Conservation (phyloP, 176 grass and related monocot species). For the Ensete glaucum region DNA sequence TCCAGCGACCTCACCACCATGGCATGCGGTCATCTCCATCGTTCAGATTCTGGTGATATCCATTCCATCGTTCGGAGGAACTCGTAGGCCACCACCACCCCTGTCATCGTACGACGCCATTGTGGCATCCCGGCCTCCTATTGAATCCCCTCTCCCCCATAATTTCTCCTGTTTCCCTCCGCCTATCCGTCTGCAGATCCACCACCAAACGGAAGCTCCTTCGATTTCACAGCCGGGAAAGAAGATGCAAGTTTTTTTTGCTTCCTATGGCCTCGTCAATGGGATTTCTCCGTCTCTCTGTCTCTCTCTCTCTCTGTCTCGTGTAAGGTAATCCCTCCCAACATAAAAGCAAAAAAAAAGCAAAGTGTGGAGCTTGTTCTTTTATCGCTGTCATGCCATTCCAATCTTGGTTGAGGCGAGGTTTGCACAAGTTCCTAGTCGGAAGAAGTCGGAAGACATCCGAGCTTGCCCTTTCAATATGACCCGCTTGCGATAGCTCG, state of each 20-base stretch:
- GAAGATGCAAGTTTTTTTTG: not conserved
- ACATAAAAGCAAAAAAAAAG: not conserved
- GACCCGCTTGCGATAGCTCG: too few species aligned
- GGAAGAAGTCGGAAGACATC: too few species aligned
- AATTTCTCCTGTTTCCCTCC: not conserved
- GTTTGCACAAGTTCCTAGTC: too few species aligned
- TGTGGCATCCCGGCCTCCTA: too few species aligned
- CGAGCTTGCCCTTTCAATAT: too few species aligned
- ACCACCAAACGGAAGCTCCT: not conserved
- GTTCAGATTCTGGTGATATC: too few species aligned
- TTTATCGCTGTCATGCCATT: not conserved
- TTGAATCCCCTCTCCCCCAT: not conserved
- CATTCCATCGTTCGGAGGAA: too few species aligned
- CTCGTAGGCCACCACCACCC: too few species aligned
- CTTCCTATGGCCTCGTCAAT: not conserved
- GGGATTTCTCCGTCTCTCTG: not conserved
- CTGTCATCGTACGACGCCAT: too few species aligned
- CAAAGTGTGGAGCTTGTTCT: not conserved
- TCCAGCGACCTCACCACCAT: too few species aligned
- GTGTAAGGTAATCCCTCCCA: not conserved
- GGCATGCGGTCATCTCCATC: too few species aligned
- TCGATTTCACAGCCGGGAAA: not conserved
- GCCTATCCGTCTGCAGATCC: constrained; percentile 5
- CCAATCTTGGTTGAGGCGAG: not conserved
- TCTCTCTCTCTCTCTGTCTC: not conserved